These are phyloP conservation scores for Colletotrichum orbiculare DNA, from an alignment of 2,329 filamentous ascomycete genomes.

Conservation along the genomic window DNA sequence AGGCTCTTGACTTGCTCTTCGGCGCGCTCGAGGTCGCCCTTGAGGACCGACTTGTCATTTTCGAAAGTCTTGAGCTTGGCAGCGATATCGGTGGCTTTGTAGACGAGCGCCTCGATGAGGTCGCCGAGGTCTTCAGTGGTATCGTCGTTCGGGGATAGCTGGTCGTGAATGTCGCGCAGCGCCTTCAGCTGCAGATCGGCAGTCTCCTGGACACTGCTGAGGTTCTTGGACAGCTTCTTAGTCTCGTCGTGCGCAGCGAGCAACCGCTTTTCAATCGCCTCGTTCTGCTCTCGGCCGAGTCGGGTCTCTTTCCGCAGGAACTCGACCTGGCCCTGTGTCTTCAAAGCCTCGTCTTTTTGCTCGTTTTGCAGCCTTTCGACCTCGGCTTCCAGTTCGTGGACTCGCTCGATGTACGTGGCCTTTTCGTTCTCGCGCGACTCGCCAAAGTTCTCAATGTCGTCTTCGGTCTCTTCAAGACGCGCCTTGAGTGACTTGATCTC, in stretches of 20 bases:
- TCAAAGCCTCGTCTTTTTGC: constrained; percentile 66
- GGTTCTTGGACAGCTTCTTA: constrained; percentile 61
- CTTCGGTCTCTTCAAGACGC: constrained; percentile 88
- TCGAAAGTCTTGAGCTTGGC: constrained; percentile 71
- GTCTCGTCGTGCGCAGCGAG: constrained; percentile 65
- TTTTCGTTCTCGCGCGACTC: constrained; percentile 88
- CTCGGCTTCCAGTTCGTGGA: constrained; percentile 77
- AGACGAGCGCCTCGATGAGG: constrained; percentile 70
- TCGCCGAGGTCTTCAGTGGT: constrained; percentile 67
- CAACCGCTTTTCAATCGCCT: constrained; percentile 68
- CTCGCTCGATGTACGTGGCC: constrained; percentile 73
- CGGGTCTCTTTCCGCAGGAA: constrained; percentile 70
- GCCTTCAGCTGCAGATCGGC: constrained; percentile 63
- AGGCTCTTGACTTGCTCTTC: constrained; percentile 65
- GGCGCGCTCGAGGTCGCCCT: constrained; percentile 71
- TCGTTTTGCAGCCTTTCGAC: constrained; percentile 72
- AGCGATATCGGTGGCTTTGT: constrained; percentile 67
- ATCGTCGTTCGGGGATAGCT: constrained; percentile 64
- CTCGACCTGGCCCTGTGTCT: constrained; percentile 70
- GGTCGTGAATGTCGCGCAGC: constrained; percentile 68
- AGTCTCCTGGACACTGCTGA: constrained; percentile 62
- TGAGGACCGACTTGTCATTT: constrained; percentile 68
- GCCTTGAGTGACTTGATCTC: constrained; percentile 82
- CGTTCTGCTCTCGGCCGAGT: constrained; percentile 68
- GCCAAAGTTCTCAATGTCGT: constrained; percentile 87